Conservation (phyloP, 2,329 filamentous ascomycete genomes). For the Davidsoniella australis region DNA sequence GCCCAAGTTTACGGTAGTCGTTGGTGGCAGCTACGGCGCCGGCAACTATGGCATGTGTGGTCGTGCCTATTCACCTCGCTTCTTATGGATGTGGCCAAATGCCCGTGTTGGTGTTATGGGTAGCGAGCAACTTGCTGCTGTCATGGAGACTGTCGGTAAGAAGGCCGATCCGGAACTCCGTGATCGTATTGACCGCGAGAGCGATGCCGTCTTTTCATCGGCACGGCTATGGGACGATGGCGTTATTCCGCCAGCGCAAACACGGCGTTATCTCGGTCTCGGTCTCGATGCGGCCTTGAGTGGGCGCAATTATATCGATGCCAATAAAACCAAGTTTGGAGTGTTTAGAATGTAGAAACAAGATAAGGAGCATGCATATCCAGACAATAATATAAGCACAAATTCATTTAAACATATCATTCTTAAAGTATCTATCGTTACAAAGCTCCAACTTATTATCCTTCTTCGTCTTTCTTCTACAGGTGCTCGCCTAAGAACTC, state of each 20-base stretch:
- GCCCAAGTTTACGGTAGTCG: constrained; percentile 90
- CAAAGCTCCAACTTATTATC: background rate
- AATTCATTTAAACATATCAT: background rate
- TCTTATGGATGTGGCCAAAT: constrained; percentile 96
- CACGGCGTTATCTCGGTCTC: constrained; percentile 52
- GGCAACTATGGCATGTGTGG: constrained; percentile 99
- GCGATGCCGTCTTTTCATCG: constrained; percentile 72
- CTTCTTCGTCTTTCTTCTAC: constrained; percentile 14
- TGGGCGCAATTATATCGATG: constrained; percentile 43
- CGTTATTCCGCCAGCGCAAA: constrained; percentile 62
- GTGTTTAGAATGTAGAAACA: constrained; percentile 60
- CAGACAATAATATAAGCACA: too few relatives aligned
- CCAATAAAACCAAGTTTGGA: constrained; percentile 53
- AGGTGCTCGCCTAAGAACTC: constrained; percentile 39
- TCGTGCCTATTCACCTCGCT: constrained; percentile 75
- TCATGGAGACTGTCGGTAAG: constrained; percentile 87
- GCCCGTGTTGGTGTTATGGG: constrained; percentile 96
- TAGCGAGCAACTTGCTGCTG: constrained; percentile 70
- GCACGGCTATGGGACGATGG: constrained; percentile 83
- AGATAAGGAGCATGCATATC: too few relatives aligned
- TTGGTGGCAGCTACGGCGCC: constrained; percentile 83
- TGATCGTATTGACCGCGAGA: constrained; percentile 75
- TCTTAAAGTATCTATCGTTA: background rate
- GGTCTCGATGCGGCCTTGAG: constrained; percentile 56
- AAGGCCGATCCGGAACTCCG: constrained; percentile 59